Base-by-base conservation (phyloP, 345 rosid species). In the Populus nigra region DNA sequence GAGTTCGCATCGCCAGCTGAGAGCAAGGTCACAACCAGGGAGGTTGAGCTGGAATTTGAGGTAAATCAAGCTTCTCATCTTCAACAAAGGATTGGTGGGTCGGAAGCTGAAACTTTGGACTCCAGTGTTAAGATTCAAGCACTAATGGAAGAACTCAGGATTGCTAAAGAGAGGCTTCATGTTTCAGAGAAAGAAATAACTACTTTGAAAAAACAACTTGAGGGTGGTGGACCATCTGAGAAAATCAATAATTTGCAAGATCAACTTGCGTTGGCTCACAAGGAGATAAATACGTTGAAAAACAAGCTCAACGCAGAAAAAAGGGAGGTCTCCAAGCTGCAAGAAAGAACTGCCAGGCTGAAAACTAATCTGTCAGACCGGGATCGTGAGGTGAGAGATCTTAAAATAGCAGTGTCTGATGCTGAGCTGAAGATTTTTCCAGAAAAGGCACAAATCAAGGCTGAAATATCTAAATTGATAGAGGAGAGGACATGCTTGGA, bases 401-500 rank as follows among this genome's bases (percentile, higher is more conserved):
- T 91, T 69, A 85, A 84, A 83, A 68, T 63, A 25, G 86, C 83
- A 15, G 77, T 86, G 55, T 87, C 83, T 45, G 90, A 89, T 65
- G 85, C 87, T n/a, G 85, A 83, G 78, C 62, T 81, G 76, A 88
- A 82, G 67, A 89, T 88, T 70, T 81, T 84, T 65, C 74, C 79
- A 17, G 97, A 90, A 47, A 91, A 85, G 78, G 87, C 86, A 23
- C 89, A 86, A 41, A 73, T 93, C 73, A 90, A 87, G 78, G 79
- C 75, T 59, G 88, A 89, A 49, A 83, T 85, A 61, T 65, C 82
- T 36, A 73, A 74, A 57, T 65, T 88, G 83, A 76, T 83, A 78
- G 91, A 85, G 31, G 88, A 85, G 36, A 88, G 79, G 57, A 47
- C 72, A 7, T 23, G 65, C 75, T 79, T 84, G 41, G 85, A 86